Percentiles rank a stretch among this genome's conserved stretches.
These are phyloP conservation scores for Melaleuca quinquenervia DNA, from an alignment of 345 rosid species.

Conservation along the genomic window DNA sequence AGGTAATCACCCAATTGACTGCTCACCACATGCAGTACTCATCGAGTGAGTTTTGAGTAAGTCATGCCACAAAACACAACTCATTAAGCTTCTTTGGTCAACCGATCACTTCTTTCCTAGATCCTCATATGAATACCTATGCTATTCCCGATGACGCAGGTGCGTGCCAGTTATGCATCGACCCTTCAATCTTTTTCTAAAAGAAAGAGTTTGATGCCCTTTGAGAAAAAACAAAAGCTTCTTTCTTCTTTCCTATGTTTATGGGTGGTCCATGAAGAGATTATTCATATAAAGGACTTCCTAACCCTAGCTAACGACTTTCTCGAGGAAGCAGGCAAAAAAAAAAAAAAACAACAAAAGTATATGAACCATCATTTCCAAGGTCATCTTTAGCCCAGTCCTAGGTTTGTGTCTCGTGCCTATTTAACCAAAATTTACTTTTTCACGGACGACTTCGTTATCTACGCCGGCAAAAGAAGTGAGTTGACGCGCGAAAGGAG, in stretches of 20 bases:
- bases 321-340: neutral
- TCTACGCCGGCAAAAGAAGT: neutral
- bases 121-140: neutral
- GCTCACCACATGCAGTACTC: neutral
- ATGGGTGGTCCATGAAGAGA: neutral
- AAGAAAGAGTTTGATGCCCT: neutral
- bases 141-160: neutral
- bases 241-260: neutral
- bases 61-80: neutral
- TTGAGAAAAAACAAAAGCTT: neutral
- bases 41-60: neutral
- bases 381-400: neutral
- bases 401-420: neutral
- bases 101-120: neutral
- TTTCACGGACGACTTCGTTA: neutral
- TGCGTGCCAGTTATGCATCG: neutral
- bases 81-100: neutral
- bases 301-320: neutral
- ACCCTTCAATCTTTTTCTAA: neutral
- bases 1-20: neutral
- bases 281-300: neutral
- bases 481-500: neutral
- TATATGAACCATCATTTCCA: neutral
- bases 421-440: neutral
- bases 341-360: neutral